A percentile compares a stretch with the other conserved stretches of the same genome.
Conservation (phyloP, 2,329 filamentous ascomycete species). For the Pseudocercospora fuligena region DNA sequence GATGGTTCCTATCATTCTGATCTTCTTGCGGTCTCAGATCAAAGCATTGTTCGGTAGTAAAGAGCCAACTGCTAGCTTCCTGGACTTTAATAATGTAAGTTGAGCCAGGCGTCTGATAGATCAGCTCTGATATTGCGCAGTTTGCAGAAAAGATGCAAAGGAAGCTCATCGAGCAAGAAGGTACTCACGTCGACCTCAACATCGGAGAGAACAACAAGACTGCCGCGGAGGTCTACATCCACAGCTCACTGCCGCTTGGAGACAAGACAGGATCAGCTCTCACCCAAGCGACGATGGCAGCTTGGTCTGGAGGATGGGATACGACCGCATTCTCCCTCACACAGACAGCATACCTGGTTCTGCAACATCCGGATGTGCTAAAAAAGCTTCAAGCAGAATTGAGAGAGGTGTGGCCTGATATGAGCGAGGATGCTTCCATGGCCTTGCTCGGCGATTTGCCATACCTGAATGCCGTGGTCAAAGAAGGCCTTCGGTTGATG, state of each 20-base stretch:
- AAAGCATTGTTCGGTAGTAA: background rate
- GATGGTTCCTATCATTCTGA: constrained; percentile 12
- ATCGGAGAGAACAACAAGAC: constrained; percentile 16
- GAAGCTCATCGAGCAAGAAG: constrained; percentile 15
- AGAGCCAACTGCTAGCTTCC: constrained; percentile 14
- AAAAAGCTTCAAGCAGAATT: constrained; percentile 11
- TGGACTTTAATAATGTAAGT: constrained; percentile 16
- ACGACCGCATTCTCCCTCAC: constrained; percentile 18
- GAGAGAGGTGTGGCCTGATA: constrained; percentile 12
- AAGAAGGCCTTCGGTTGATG: constrained; percentile 17
- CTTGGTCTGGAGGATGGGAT: constrained; percentile 21
- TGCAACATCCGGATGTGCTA: constrained; percentile 2
- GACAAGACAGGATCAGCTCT: constrained; percentile 15
- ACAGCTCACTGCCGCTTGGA: constrained; percentile 12
- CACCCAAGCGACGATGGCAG: constrained; percentile 14
- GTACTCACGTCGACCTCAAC: constrained; percentile 5
- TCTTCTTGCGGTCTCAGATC: constrained; percentile 14
- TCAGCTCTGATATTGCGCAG: background rate
- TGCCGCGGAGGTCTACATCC: constrained; percentile 16
- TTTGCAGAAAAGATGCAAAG: constrained; percentile 20
- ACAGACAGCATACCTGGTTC: constrained; percentile 7
- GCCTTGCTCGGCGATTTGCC: constrained; percentile 6
- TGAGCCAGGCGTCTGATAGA: background rate
- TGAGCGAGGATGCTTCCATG: background rate
- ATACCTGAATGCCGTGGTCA: constrained; percentile 16